These are phyloP conservation scores for Martiniozyma asiatica DNA, from an alignment of 1,139 yeast species.

Conservation along the genomic window DNA sequence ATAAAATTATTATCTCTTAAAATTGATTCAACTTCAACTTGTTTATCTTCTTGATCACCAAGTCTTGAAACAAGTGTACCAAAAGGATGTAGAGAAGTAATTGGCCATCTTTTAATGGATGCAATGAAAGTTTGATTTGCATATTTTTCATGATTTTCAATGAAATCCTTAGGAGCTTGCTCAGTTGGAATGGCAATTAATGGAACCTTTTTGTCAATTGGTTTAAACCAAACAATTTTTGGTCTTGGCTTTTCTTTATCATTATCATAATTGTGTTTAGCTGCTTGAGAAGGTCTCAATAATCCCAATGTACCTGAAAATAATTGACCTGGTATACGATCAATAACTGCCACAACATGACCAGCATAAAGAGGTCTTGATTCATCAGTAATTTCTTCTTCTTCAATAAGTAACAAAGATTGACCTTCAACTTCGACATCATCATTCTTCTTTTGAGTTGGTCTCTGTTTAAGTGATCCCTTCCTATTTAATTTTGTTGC, in stretches of 20 bases:
- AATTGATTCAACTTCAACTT: conserved; percentile 79
- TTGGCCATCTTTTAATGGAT: conserved; percentile 97
- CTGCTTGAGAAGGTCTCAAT: conserved; percentile 92
- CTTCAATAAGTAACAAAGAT: conserved; percentile 79
- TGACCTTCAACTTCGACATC: conserved; percentile 99
- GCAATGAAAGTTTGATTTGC: conserved; percentile 82
- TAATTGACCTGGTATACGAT: conserved; percentile 92
- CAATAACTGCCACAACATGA: conserved; percentile 95
- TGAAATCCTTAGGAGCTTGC: conserved; percentile 93
- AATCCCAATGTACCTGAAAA: conserved; percentile 90
- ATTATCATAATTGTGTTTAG: conserved; percentile 66
- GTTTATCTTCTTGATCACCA: conserved; percentile 68
- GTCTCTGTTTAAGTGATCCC: conserved; percentile 89
- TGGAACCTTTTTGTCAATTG: conserved; percentile 95
- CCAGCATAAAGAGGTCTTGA: conserved; percentile 94
- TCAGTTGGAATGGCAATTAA: conserved; percentile 97
- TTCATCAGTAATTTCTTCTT: conserved; percentile 89
- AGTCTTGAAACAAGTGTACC: conserved; percentile 85
- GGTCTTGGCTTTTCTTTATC: conserved; percentile 38
- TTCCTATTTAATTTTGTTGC: conserved; percentile 47
- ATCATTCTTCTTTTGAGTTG: conserved; percentile 96
- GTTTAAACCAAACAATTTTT: conserved; percentile 97
- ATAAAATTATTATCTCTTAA: conserved; percentile 86
- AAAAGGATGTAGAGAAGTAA: conserved; percentile 94
- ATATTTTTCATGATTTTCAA: conserved; percentile 79